Evolutionary conservation across 2,329 filamentous ascomycete genomes (phyloP).

Genomic region (Pestalotiopsis sp.): DNA sequence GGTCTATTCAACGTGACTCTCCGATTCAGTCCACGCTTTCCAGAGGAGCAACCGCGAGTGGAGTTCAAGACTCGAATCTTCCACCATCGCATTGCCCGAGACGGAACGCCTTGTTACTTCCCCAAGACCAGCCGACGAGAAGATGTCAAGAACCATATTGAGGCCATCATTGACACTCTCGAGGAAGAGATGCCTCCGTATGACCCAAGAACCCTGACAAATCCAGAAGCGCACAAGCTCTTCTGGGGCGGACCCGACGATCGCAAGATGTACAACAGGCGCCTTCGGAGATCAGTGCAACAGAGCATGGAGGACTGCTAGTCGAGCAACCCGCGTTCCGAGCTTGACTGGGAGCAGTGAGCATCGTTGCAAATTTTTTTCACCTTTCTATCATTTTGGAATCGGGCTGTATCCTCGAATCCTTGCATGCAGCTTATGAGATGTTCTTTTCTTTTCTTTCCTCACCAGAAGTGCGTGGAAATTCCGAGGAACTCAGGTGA

Average conservation of each 20-base stretch:
- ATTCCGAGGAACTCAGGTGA: background rate
- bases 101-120: conserved; percentile 84
- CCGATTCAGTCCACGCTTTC: conserved; percentile 81
- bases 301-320: conserved; percentile 60
- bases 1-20: conserved; percentile 84
- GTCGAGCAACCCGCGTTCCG: background rate
- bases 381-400: background rate
- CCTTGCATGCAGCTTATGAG: background rate
- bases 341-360: background rate
- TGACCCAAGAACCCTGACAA: conserved; percentile 85
- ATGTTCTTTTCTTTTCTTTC: background rate
- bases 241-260: conserved; percentile 83
- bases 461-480: background rate
- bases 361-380: background rate
- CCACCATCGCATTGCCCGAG: conserved; percentile 81
- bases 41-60: conserved; percentile 84
- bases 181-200: conserved; percentile 88
- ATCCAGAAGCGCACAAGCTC: conserved; percentile 82
- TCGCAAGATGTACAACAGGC: conserved; percentile 82
- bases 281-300: conserved; percentile 77
- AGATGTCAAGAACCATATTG: conserved; percentile 81
- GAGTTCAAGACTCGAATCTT: conserved; percentile 81
- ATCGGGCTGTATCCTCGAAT: background rate
- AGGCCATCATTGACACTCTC: conserved; percentile 79
- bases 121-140: conserved; percentile 64